These are phyloP conservation scores for Phanerochaete carnosa DNA, from an alignment of 768 basidiomycete species.

Conservation along the genomic window DNA sequence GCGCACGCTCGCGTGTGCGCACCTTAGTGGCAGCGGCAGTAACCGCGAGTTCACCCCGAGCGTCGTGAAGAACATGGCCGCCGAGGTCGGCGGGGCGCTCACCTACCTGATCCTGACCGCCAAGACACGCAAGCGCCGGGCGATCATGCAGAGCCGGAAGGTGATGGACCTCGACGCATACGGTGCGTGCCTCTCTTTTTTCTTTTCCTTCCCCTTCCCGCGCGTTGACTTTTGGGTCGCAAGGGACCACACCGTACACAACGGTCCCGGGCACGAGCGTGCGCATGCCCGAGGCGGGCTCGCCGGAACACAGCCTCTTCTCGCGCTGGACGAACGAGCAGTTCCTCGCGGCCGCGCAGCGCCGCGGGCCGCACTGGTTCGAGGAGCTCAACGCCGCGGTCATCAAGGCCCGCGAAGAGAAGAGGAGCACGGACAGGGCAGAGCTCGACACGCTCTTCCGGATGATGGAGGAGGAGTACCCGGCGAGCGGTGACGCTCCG, in stretches of 20 bases:
- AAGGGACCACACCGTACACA: slow-evolving; percentile 10
- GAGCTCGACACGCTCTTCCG: neutral
- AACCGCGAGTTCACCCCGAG: slow-evolving; percentile 13
- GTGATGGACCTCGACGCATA: slow-evolving; percentile 19
- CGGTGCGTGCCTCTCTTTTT: slow-evolving; percentile 17
- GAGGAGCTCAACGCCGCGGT: slow-evolving; percentile 5
- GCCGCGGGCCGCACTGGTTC: neutral
- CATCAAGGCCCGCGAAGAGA: neutral
- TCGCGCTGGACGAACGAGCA: slow-evolving; percentile 5
- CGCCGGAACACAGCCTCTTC: neutral
- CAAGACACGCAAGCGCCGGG: slow-evolving; percentile 28
- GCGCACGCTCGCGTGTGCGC: slow-evolving; percentile 20
- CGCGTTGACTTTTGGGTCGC: neutral
- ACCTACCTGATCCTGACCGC: slow-evolving; percentile 30
- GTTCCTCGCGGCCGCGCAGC: neutral
- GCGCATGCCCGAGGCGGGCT: neutral
- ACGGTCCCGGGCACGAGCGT: slow-evolving; percentile 10
- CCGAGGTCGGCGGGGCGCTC: slow-evolving; percentile 24
- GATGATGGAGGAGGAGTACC: slow-evolving; percentile 9
- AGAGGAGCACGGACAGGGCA: neutral
- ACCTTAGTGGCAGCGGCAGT: slow-evolving; percentile 2
- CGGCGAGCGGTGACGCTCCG: neutral
- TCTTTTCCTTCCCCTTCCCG: neutral
- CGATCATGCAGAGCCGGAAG: slow-evolving; percentile 33
- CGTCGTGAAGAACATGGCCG: slow-evolving; percentile 18